A percentile compares a stretch with the other conserved stretches of the same genome.
These are phyloP conservation scores for Corchorus olitorius DNA, from an alignment of 345 rosid genomes.

Conservation along the genomic window DNA sequence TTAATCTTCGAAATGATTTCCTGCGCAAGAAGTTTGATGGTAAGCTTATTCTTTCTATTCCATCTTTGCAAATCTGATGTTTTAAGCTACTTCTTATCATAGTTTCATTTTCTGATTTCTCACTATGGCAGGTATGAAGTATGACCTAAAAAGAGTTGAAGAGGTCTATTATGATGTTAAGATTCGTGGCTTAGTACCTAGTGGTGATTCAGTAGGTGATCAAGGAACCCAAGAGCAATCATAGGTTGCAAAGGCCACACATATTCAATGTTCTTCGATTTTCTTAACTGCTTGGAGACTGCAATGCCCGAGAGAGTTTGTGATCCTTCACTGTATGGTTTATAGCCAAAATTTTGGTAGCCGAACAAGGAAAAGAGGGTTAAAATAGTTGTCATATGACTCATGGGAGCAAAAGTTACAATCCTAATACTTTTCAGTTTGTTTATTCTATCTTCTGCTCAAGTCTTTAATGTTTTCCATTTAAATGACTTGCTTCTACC, in stretches of 20 bases:
- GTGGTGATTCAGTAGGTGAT: constrained; percentile 39
- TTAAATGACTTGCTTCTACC: not conserved
- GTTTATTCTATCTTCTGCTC: not conserved
- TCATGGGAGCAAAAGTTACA: not conserved
- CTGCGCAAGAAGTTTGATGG: constrained; percentile 96
- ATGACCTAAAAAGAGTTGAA: constrained; percentile 82
- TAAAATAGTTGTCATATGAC: not conserved
- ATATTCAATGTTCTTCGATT: not conserved
- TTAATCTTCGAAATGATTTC: constrained; percentile 93
- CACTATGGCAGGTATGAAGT: constrained; percentile 73
- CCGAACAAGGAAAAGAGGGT: constrained; percentile 1
- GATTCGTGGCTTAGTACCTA: constrained; percentile 67
- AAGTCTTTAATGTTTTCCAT: not conserved
- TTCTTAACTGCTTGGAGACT: not conserved
- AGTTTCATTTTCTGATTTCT: not conserved
- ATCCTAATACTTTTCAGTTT: not conserved
- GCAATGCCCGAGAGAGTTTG: not conserved
- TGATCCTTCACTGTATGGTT: not conserved
- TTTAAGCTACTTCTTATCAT: not conserved
- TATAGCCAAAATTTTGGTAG: not conserved
- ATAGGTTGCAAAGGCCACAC: not conserved
- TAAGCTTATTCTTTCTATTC: constrained; percentile 27
- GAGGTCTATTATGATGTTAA: constrained; percentile 90
- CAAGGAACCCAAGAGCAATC: constrained; percentile 31
- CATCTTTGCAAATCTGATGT: not conserved